Conservation (phyloP, 116 monocot species). For the Papilionanthe hybrid region DNA sequence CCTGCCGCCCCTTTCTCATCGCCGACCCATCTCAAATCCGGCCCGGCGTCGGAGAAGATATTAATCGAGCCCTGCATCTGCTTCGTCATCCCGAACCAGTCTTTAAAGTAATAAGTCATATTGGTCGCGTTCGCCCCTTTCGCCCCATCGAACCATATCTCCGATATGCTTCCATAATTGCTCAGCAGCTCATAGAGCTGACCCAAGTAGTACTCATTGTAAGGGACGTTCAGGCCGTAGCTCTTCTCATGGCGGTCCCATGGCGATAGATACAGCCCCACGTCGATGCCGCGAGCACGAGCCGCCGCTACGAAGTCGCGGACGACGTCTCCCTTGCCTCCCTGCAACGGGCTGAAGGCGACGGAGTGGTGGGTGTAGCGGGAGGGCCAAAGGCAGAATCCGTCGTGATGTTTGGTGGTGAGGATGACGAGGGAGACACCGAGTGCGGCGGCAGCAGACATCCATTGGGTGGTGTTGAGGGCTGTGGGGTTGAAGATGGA, state of each 20-base stretch:
- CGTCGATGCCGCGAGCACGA: constrained; percentile 38
- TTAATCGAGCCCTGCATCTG: constrained; percentile 66
- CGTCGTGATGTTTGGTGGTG: constrained; percentile 86
- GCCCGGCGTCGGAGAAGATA: constrained; percentile 93
- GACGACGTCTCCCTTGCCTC: constrained; percentile 67
- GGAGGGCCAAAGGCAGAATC: constrained; percentile 96
- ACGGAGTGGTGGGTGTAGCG: constrained; percentile 70
- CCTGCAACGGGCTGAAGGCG: constrained; percentile 52
- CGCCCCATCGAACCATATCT: constrained; percentile 95
- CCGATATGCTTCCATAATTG: constrained; percentile 63
- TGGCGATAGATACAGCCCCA: constrained; percentile 79
- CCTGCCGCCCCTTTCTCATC: constrained; percentile 79
- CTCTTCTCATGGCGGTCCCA: constrained; percentile 82
- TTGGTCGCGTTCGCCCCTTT: constrained; percentile 66
- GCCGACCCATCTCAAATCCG: constrained; percentile 81
- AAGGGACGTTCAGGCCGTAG: constrained; percentile 57
- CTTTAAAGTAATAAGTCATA: constrained; percentile 81
- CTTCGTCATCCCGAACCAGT: constrained; percentile 70
- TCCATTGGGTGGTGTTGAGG: constrained; percentile 67
- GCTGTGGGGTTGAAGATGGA: constrained; percentile 46
- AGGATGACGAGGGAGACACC: constrained; percentile 67
- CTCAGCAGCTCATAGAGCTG: constrained; percentile 69
- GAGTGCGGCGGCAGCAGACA: constrained; percentile 38
- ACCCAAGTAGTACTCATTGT: constrained; percentile 80
- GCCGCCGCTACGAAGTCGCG: constrained; percentile 55